Evolutionary conservation across 768 basidiomycete genomes (phyloP).

Genomic region (Podaxis mareebaensis): DNA sequence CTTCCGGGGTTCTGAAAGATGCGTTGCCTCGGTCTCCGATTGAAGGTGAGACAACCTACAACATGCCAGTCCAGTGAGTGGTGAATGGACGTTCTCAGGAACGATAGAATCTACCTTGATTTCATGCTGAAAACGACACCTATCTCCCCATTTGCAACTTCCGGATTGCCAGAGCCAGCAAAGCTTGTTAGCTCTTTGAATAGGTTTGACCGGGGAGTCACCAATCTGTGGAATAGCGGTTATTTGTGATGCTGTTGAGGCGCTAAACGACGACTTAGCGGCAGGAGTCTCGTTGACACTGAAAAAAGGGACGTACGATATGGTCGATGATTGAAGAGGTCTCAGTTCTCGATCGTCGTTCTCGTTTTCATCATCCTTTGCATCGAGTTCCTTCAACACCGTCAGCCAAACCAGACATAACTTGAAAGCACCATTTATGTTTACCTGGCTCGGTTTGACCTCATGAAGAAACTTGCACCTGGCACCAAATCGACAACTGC

Average conservation of each 20-base stretch:
- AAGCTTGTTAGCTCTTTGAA: not conserved
- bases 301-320: not conserved
- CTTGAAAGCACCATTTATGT: not conserved
- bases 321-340: not conserved
- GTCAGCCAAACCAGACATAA: not conserved
- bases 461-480: conserved; percentile 12
- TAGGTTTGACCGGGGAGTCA: not conserved
- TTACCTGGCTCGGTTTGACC: not conserved
- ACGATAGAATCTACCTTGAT: not conserved
- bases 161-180: conserved; percentile 8
- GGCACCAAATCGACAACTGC: conserved; percentile 12
- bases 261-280: not conserved
- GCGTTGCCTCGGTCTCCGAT: not conserved
- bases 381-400: not conserved
- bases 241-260: not conserved
- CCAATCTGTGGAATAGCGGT: not conserved
- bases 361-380: not conserved
- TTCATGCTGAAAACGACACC: conserved; percentile 10
- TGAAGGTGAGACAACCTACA: not conserved
- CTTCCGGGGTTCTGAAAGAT: not conserved
- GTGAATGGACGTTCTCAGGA: not conserved
- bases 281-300: not conserved
- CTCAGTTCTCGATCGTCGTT: not conserved
- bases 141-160: conserved; percentile 12
- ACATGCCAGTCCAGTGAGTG: not conserved